Evolutionary conservation across 805 yeast species (phyloP), one percentile per base, ranked within the genome.

Genomic region (Priceomyces haplophilus): DNA sequence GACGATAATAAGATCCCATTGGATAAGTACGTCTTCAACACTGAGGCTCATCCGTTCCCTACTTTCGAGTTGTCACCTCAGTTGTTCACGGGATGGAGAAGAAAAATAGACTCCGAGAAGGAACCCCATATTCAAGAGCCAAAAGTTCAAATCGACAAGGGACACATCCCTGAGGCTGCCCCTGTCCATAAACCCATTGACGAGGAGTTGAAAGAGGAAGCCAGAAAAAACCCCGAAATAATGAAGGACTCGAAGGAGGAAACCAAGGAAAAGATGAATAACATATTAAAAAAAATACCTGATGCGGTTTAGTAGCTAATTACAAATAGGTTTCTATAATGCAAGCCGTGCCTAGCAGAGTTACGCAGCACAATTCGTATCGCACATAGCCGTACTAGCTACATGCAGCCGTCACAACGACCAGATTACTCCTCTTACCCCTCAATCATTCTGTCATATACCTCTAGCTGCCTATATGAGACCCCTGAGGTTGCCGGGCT

Each of bases 21-120:
- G 51, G 78, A 78, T 37, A 65, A 81, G 44, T 76, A 82, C 41
- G 88, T 90, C 4, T 88, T 87, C 72, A 90, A 88, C 65, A 88
- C 97, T 1, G 97, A 89, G 58, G 97, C 95, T 0, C 97, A 89
- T 60, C 93, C 96, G 29, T 79, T 89, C 64, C 97, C 97, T n/a
- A 73, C 69, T 31, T 78, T 88, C 45, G 76, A 74, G 19, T 62
- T 73, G 68, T 68, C 64, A 19, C 69, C 76, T 7, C 51, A 59
- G 42, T 79, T 82, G 55, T 68, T 67, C 37, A 83, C 88, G 3
- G 86, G 85, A 0, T 83, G 88, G 87, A 53, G 55, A 31, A 72
- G 83, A 45, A 51, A 53, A 33, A 38, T 44, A n/a, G 55, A 48
- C 33, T 62, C 56, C 38, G 44, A 20, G 10, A 44, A 49, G 20